Evolutionary conservation across 306 rosid species (phyloP).

Genomic region (Rosa persica): DNA sequence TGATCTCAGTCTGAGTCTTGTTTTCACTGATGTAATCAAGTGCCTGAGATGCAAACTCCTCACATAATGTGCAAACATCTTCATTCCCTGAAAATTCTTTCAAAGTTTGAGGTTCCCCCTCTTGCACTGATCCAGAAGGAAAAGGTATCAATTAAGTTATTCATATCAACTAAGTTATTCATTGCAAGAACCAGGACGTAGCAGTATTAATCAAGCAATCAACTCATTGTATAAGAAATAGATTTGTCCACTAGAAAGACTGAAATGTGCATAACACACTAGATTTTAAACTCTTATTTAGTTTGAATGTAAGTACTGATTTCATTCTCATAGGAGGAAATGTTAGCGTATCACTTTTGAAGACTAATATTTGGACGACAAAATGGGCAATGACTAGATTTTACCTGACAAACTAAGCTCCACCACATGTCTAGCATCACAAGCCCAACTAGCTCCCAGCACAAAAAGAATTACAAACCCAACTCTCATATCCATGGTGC

Average conservation of each 20-base stretch:
- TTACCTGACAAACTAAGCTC: constrained; percentile 20
- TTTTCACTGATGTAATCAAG: constrained; percentile 59
- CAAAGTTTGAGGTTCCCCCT: constrained; percentile 20
- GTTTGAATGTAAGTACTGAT: background rate
- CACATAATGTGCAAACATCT: constrained; percentile 66
- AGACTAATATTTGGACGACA: background rate
- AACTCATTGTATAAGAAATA: background rate
- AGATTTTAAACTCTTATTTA: background rate
- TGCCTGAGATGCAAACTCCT: constrained; percentile 66
- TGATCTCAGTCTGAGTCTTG: constrained; percentile 69
- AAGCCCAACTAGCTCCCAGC: constrained; percentile 54
- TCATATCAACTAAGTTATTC: background rate
- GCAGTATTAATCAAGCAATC: background rate
- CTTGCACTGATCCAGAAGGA: constrained; percentile 36
- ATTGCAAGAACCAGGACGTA: background rate
- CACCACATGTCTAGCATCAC: constrained; percentile 45
- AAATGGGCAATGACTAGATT: background rate
- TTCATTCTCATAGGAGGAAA: background rate
- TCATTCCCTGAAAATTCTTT: constrained; percentile 29
- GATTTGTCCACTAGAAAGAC: background rate
- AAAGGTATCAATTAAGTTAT: background rate
- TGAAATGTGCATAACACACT: background rate
- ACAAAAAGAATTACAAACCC: constrained; percentile 54
- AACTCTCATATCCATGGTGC: constrained; percentile 52
- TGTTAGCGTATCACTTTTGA: background rate